Percentiles rank a stretch among this genome's conserved stretches.
Conservation (phyloP, 768 basidiomycete species). For the Amanita thiersii region DNA sequence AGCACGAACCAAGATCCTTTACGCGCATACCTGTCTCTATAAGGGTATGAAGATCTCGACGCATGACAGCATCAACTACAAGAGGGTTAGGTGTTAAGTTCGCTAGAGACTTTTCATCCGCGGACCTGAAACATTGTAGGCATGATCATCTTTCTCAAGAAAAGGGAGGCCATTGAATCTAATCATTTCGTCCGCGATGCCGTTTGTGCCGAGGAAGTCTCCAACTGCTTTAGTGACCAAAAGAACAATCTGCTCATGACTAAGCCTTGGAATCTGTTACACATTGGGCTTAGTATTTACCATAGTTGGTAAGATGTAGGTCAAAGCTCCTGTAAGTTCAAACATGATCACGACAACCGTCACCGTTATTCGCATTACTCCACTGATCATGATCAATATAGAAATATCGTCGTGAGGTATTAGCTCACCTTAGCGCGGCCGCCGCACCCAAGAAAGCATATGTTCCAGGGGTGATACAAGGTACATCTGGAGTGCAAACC, state of each 20-base stretch:
- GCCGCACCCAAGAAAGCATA: slow-evolving; percentile 98
- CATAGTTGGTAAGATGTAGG: slow-evolving; percentile 97
- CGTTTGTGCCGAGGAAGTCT: slow-evolving; percentile 86
- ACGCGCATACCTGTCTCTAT: slow-evolving; percentile 70
- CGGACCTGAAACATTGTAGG: slow-evolving; percentile 90
- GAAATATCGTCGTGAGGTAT: neutral
- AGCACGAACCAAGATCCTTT: slow-evolving; percentile 64
- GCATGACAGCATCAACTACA: slow-evolving; percentile 87
- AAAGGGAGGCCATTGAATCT: slow-evolving; percentile 96
- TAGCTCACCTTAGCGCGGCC: slow-evolving; percentile 74
- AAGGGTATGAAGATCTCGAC: slow-evolving; percentile 66
- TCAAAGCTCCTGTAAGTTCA: slow-evolving; percentile 93
- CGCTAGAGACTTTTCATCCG: slow-evolving; percentile 20
- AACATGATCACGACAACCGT: slow-evolving; percentile 99
- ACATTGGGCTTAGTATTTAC: no score
- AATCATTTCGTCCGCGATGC: slow-evolving; percentile 97
- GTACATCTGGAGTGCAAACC: slow-evolving; percentile 83
- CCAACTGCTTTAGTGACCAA: slow-evolving; percentile 96
- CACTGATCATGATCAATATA: slow-evolving; percentile 36
- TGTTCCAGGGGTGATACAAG: slow-evolving; percentile 97
- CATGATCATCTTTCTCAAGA: slow-evolving; percentile 91
- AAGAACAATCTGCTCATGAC: slow-evolving; percentile 69
- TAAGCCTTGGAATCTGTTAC: no score
- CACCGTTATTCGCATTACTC: slow-evolving; percentile 95
- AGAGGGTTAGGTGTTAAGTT: slow-evolving; percentile 7